These are phyloP conservation scores for Cladosporium phlei DNA, from an alignment of 2,329 filamentous ascomycete species.

Conservation along the genomic window DNA sequence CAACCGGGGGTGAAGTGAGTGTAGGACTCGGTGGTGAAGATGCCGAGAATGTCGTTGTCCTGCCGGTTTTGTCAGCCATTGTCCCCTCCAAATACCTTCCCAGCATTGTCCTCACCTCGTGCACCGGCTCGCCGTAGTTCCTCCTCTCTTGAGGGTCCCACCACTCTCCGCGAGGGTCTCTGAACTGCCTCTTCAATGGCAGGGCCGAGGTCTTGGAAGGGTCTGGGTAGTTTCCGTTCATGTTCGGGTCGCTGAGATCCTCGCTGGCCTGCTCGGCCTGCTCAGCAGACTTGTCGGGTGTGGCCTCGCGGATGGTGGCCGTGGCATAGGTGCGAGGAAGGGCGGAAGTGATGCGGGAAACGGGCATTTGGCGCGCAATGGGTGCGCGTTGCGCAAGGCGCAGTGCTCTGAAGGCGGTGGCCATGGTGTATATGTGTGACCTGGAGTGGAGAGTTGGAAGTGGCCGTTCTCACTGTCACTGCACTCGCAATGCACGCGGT, in stretches of 20 bases:
- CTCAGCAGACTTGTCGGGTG: slow-evolving; percentile 22
- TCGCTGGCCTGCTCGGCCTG: slow-evolving; percentile 27
- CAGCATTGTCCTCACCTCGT: slow-evolving; percentile 51
- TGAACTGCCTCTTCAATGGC: slow-evolving; percentile 78
- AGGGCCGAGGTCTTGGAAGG: slow-evolving; percentile 49
- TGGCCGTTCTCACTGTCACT: too few relatives aligned
- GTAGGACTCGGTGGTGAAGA: slow-evolving; percentile 86
- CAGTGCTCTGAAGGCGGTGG: slow-evolving; percentile 22
- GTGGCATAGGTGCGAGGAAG: slow-evolving; percentile 25
- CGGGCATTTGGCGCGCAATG: slow-evolving; percentile 21
- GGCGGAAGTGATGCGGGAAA: slow-evolving; percentile 20
- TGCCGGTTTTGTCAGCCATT: slow-evolving; percentile 5
- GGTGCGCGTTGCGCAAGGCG: slow-evolving; percentile 28
- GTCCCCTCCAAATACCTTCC: background rate
- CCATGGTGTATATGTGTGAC: slow-evolving; percentile 20
- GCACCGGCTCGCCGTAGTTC: slow-evolving; percentile 93
- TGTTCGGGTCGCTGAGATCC: slow-evolving; percentile 28
- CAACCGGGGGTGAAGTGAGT: slow-evolving; percentile 73
- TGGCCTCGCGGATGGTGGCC: slow-evolving; percentile 17
- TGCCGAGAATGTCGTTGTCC: slow-evolving; percentile 87
- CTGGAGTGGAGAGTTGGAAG: slow-evolving; percentile 3
- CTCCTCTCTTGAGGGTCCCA: slow-evolving; percentile 97
- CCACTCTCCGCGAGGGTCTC: slow-evolving; percentile 89
- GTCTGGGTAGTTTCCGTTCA: slow-evolving; percentile 78
- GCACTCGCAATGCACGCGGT: slow-evolving; percentile 6